Base-by-base conservation (phyloP, 1,139 yeast genomes). In the Candida pseudoviswanathii region DNA sequence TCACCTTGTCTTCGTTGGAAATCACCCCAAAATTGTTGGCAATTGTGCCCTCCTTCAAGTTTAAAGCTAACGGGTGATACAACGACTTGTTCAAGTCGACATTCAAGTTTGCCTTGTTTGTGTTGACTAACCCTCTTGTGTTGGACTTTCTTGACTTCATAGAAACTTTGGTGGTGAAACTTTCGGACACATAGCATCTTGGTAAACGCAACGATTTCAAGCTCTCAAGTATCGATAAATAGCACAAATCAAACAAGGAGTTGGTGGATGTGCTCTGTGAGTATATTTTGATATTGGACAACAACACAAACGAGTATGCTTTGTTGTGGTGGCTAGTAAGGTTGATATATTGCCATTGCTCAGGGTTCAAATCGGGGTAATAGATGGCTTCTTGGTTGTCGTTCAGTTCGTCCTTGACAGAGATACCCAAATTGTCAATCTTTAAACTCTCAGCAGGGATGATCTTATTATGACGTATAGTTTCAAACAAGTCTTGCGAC, bases 181-280 rank as follows among this genome's bases (percentile, higher is more conserved):
- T 69, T 7, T 80, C 78, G 39, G 73, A 70, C 34, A 84, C 69
- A 59, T 82, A 85, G 8, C 89, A 82, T 41, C 77, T 66, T 1
- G 98, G 98, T 27, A 92, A 70, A 53, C 70, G 70, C 2, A 86
- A 80, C 47, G 78, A 73, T 45, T 76, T 65, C 50, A 92, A 70
- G 1, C 96, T 96, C 29, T 79, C 72, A 21, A 87, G 61, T 32
- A 89, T 66, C 3, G 94, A 81, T 30, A 80, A 80, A 83, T 91
- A 88, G 49, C 90, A 86, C 22, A 86, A 70, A 61, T 90, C 97
- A 60, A 83, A 85, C 32, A 89, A 71, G 3, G 97, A 95, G 1
- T 96, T 96, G 2, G 89, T 54, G 8, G 51, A 46, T 3, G 53
- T 50, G 29, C 51, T 49, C 44, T 52, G 56, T 27, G 95, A 86